Evolutionary conservation across 2,329 filamentous ascomycete species (phyloP).

Genomic region (Herpotrichia juniperi): DNA sequence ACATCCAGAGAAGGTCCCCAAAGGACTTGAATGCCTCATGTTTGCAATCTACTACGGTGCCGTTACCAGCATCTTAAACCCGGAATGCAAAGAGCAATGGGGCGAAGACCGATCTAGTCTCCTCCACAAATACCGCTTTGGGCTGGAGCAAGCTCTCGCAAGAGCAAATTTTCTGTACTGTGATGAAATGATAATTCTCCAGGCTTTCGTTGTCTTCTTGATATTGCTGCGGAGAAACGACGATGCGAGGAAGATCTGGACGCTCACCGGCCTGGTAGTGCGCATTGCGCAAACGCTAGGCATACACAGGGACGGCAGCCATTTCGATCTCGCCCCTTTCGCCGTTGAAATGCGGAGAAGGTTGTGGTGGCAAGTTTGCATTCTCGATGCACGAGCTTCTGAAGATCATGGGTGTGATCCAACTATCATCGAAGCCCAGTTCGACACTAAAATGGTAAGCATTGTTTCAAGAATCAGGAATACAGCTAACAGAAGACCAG

Average conservation of each 20-base stretch:
- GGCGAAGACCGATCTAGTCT: conserved; percentile 58
- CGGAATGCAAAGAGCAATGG: conserved; percentile 56
- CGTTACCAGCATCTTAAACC: conserved; percentile 56
- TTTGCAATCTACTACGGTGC: conserved; percentile 68
- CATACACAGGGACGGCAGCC: conserved; percentile 64
- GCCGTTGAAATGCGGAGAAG: conserved; percentile 65
- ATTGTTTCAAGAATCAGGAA: not conserved
- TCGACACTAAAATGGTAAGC: conserved; percentile 61
- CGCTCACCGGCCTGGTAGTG: conserved; percentile 63
- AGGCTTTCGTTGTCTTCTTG: conserved; percentile 67
- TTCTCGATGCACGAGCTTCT: conserved; percentile 65
- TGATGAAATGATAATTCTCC: conserved; percentile 66
- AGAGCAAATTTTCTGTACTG: conserved; percentile 67
- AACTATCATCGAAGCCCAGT: conserved; percentile 62
- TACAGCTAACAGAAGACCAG: conserved; percentile 19
- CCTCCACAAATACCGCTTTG: conserved; percentile 65
- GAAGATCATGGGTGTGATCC: conserved; percentile 70
- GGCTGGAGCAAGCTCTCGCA: conserved; percentile 67
- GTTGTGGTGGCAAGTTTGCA: conserved; percentile 65
- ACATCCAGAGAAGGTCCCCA: conserved; percentile 64
- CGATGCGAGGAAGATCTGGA: conserved; percentile 61
- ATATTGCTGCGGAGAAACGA: conserved; percentile 60
- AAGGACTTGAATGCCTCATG: conserved; percentile 63
- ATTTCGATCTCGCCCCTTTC: conserved; percentile 63
- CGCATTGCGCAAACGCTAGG: conserved; percentile 66